Conservation (phyloP, 495 filamentous ascomycete species). For the Penicillium goetzii region DNA sequence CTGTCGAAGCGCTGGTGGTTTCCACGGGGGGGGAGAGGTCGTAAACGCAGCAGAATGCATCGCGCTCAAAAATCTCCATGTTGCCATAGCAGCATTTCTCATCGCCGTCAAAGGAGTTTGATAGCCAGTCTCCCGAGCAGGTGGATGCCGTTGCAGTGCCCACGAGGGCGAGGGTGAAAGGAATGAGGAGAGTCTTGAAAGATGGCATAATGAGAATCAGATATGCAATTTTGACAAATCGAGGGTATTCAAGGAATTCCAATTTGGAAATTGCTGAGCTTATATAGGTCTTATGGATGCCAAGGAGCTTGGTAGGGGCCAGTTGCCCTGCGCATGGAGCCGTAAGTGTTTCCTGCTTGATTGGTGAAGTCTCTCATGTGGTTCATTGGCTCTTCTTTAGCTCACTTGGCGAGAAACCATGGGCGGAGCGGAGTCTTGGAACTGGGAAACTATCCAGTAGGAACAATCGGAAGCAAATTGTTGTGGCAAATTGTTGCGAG, state of each 20-base stretch:
- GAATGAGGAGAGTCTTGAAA: slow-evolving; percentile 14
- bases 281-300: background rate
- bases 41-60: slow-evolving; percentile 24
- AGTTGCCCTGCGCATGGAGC: background rate
- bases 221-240: background rate
- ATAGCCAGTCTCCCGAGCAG: slow-evolving; percentile 19
- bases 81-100: slow-evolving; percentile 23
- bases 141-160: slow-evolving; percentile 5
- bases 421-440: background rate
- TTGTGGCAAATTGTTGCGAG: background rate
- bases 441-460: background rate
- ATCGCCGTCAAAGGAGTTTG: background rate
- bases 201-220: slow-evolving; percentile 11
- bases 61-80: slow-evolving; percentile 12
- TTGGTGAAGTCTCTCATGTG: background rate
- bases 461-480: background rate
- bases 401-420: background rate
- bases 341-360: background rate
- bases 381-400: background rate
- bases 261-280: background rate
- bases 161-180: slow-evolving; percentile 11
- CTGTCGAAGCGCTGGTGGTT: slow-evolving; percentile 6
- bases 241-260: background rate
- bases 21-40: slow-evolving; percentile 7
- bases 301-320: background rate